Base-by-base conservation (phyloP, 768 basidiomycete genomes). In the Psilocybe azurescens region DNA sequence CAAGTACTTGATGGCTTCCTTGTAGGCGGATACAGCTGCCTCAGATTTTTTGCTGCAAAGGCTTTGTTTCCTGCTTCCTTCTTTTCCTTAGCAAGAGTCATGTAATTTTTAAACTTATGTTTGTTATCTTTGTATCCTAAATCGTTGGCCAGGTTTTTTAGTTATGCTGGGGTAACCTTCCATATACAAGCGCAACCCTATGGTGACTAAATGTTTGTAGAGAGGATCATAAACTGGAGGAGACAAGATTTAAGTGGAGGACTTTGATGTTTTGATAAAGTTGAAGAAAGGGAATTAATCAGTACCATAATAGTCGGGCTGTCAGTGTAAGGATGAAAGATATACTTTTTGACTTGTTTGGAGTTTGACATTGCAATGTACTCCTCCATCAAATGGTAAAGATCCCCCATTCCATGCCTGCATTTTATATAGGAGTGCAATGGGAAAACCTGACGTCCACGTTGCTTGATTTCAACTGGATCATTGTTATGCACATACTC, bases 241-340 rank as follows among this genome's bases (percentile, higher is more conserved):
- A 68, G 20, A 14, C 49, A 47, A 14, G 69, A 54, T 38, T 55
- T 20, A 51, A 65, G 61, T 8, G 48, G 49, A 5, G 65, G 61
- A 29, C 61, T 41, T 63, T 6, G 54, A 52, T 20, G 56, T 30
- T 39, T 63, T 63, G 20, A 70, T 59, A 28, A 68, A 70, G 16
- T 67, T 68, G 44, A 18, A 29, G 10, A 14, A 33, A 24, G 24
- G 28, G n/a, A 56, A 36, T 49, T 20, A 5, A 44, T 44, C 41
- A 44, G 11, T 52, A 11, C 3, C n/a, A 20, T 28, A 49, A 29
- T n/a, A n/a, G 41, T 33, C n/a, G 5, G 16, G 24, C 3, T 38
- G 14, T 20, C 10, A 0, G 46, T 8, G 44, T 14, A 7, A 10
- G 28, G 32, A 30, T 33, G 48, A 28, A 59, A 20, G 28, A 14